A percentile compares a stretch with the other conserved stretches of the same genome.
phyloP scores from a whole-genome alignment of 345 rosid genomes.

The Psidium friedrichsthalianum region DNA sequence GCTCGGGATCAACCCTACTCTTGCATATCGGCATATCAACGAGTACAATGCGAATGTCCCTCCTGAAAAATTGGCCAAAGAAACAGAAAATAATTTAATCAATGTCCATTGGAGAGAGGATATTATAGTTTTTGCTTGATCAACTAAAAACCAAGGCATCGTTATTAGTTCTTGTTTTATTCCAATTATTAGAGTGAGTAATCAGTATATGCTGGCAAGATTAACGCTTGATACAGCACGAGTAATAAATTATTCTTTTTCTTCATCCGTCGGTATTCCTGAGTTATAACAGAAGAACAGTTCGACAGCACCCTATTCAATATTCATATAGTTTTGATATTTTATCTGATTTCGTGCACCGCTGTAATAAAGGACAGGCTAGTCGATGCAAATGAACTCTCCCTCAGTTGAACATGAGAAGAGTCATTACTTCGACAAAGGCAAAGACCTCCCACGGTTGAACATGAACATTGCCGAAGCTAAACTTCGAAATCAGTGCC shows the following conservation, averaged over 20 bases:
- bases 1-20: constrained; percentile 33
- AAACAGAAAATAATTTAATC: background rate
- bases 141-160: background rate
- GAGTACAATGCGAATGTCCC: constrained; percentile 54
- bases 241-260: background rate
- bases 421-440: background rate
- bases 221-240: background rate
- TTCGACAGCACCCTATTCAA: background rate
- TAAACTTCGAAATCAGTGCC: background rate
- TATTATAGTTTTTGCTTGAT: background rate
- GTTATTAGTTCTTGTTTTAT: background rate
- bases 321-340: background rate
- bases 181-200: background rate
- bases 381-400: background rate
- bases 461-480: background rate
- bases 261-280: background rate
- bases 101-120: background rate
- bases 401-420: background rate
- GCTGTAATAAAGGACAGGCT: background rate
- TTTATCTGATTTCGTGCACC: background rate
- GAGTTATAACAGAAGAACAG: background rate
- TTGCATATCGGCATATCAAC: constrained; percentile 35
- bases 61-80: constrained; percentile 6
- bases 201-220: background rate
- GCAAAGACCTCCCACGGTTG: background rate